Evolutionary conservation across 2,329 filamentous ascomycete species (phyloP), one percentile per base, ranked within the genome.

Genomic region (Hypoxylon sp.): DNA sequence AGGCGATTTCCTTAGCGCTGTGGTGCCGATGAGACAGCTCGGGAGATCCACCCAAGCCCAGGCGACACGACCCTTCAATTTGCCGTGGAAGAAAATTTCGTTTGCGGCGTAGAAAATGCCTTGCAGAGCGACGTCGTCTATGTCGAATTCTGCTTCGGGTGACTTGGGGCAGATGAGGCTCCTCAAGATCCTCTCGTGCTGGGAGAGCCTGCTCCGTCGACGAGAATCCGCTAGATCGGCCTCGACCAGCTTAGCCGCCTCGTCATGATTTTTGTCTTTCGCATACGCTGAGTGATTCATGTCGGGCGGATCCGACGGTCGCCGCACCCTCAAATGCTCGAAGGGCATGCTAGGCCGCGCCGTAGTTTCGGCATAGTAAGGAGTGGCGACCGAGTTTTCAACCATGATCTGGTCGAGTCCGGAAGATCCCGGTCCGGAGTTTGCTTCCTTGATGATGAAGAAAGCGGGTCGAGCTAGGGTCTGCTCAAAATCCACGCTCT

Each of bases 1-100:
- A 13, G 81, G 78, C 17, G 81, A 82, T 41, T 79, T 80, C 11
- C 88, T 83, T 28, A 90, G 80, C 0, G 87, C 87, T 9, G 89
- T 91, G 2, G 87, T 90, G 41, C 88, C 89, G 55, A 91, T 87
- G 48, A 90, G 84, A 60, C 86, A 83, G 66, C 79, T 81, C 60
- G 83, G 80, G 72, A 88, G 89, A 65, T 86, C 82, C 41, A 86
- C 87, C 88, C 88, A 90, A 71, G 87, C 86, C 87, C 88, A 90
- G 25, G 81, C 80, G 4, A 90, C 88, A 25, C 88, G 84, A n/a
- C 84, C 82, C 30, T 82, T 80, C 11, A 91, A 81, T 5, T 81
- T 82, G 25, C 86, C 85, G 58, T 81, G 80, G 77, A 91, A 91
- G 79, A 91, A 90, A 46, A 90, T 82, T 58, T 87, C 85, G 77